A percentile compares a stretch with the other conserved stretches of the same genome.
These are phyloP conservation scores for Moesziomyces sp. DNA, from an alignment of 1,284 basidiomycete species.

Conservation along the genomic window DNA sequence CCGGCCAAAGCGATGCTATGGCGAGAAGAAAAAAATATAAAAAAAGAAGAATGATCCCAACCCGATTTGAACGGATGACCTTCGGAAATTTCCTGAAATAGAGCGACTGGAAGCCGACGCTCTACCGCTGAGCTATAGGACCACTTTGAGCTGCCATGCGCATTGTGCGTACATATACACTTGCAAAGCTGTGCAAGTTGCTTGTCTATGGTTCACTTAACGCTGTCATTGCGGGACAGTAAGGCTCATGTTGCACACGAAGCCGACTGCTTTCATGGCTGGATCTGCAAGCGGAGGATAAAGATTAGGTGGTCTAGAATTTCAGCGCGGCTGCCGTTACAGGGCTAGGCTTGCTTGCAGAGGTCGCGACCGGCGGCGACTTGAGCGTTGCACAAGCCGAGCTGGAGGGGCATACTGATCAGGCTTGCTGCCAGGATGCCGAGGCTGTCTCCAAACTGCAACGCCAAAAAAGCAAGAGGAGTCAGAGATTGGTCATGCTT, in stretches of 20 bases:
- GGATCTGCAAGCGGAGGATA: too few relatives aligned
- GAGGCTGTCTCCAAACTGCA: conserved; percentile 59
- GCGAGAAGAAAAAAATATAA: background rate
- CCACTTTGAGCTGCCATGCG: background rate
- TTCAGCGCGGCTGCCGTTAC: background rate
- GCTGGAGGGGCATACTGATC: conserved; percentile 64
- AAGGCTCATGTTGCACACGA: too few relatives aligned
- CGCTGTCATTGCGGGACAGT: too few relatives aligned
- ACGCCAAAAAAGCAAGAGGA: background rate
- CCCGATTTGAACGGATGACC: conserved; percentile 53
- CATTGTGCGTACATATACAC: background rate
- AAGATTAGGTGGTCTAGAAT: background rate
- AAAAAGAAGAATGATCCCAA: conserved; percentile 35
- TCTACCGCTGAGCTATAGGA: conserved; percentile 54
- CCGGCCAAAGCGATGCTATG: background rate
- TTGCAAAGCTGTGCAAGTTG: background rate
- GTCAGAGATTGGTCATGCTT: background rate
- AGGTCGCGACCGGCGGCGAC: conserved; percentile 49
- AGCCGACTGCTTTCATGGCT: too few relatives aligned
- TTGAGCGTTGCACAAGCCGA: conserved; percentile 55
- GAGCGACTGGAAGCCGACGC: conserved; percentile 47
- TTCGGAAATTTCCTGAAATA: conserved; percentile 33
- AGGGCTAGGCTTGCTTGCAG: conserved; percentile 56
- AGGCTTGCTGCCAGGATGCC: conserved; percentile 62
- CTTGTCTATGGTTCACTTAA: too few relatives aligned